These are phyloP conservation scores for Backusella tuberculispora DNA, from an alignment of 192 early-diverging fungal species.

Conservation along the genomic window DNA sequence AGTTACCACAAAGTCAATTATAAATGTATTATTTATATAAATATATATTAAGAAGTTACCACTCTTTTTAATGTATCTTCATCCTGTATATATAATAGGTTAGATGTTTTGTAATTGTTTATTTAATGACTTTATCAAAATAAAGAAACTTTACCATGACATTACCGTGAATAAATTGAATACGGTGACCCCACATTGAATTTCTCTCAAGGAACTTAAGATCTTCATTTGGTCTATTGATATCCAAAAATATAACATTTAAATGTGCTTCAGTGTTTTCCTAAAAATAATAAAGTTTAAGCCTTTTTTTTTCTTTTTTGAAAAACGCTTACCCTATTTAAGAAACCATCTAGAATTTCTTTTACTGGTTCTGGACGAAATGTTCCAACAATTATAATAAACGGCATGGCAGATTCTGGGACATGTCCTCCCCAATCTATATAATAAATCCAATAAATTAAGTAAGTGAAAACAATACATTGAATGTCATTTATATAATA, in stretches of 20 bases:
- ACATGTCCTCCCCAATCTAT: conserved; percentile 40
- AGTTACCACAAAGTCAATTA: background rate
- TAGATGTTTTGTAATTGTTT: too few species aligned
- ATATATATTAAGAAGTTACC: conserved; percentile 19
- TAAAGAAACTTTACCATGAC: conserved; percentile 29
- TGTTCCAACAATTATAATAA: conserved; percentile 54
- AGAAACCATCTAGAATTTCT: conserved; percentile 51
- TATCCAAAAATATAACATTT: conserved; percentile 52
- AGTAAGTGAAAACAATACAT: background rate
- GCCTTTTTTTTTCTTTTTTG: background rate
- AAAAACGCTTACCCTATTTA: conserved; percentile 40
- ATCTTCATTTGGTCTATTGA: conserved; percentile 50
- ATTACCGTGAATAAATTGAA: conserved; percentile 39
- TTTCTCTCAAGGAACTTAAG: conserved; percentile 48
- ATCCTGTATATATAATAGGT: conserved; percentile 11
- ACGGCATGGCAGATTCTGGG: conserved; percentile 24
- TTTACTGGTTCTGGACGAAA: conserved; percentile 46
- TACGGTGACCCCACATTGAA: conserved; percentile 47
- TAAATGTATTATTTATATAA: background rate
- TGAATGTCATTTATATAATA: background rate
- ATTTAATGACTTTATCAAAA: background rate
- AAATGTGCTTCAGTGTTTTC: conserved; percentile 49
- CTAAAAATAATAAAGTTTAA: conserved; percentile 25
- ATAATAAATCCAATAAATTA: background rate
- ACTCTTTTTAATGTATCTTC: conserved; percentile 33